Base-by-base conservation (phyloP, 257 asterid species). In the Rubia yunnanensis region DNA sequence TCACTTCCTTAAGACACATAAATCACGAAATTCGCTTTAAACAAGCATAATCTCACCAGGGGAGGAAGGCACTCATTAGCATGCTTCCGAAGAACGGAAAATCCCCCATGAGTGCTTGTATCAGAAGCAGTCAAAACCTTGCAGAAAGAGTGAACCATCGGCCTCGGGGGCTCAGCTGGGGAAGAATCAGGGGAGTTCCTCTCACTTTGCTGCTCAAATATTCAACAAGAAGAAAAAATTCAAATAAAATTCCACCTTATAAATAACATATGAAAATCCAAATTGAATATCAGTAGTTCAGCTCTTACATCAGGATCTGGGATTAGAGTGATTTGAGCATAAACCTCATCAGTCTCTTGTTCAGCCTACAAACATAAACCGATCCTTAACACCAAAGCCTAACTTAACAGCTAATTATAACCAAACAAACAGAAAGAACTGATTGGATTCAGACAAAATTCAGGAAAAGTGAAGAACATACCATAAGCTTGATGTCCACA, bases 81-180 rank as follows among this genome's bases (percentile, higher is more conserved):
- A 28, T 89, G 97, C 65, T 84, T 89, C 15, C 97, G 85, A 54
- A 87, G 96, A 63, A 89, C 97, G 5, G 97, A 89, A 68, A 89
- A 89, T 67, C 97, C 97, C 63, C 97, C 97, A 32, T 89, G 97
- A 1, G 97, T 89, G 72, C 95, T 89, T 22, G 97, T 89, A 77
- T 89, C 97, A 20, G 97, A 89, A 38, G 97, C 95, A 2, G 97
- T 89, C 78, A 89, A 77, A 52, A 89, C 91, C 82, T 89, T 89
- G 86, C 95, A 89, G 80, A 89, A 89, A 4, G 97, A 89, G 70
- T 82, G 95, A 38, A 84, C 84, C 63, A 70, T 69, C 15, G 86
- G 88, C 66, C 81, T 82, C 36, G 84, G 77, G 74, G 84, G 81
- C 78, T 89, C 94, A 5, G 83, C 68, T 3, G 72, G 67, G 54